Evolutionary conservation across 306 rosid genomes (phyloP).

Genomic region (Rosa chinensis): DNA sequence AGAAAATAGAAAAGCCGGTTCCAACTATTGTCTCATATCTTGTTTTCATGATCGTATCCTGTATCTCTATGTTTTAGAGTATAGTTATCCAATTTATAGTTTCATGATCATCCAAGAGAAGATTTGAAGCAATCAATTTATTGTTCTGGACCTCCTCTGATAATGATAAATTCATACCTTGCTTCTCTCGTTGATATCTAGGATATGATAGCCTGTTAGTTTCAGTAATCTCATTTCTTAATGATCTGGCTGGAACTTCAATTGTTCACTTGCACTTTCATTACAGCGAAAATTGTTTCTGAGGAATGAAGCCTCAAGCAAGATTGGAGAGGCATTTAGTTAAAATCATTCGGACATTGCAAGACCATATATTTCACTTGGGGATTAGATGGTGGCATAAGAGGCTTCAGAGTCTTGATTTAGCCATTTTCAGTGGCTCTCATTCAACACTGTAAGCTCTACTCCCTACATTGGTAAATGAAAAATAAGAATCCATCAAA

Average conservation of each 20-base stretch:
- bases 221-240: neutral
- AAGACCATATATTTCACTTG: too few relatives aligned
- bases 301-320: neutral
- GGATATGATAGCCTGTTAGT: neutral
- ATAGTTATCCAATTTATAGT: too few relatives aligned
- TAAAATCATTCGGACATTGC: too few relatives aligned
- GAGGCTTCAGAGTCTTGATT: neutral
- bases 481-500: neutral
- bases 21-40: neutral
- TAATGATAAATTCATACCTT: too few relatives aligned
- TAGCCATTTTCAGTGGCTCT: neutral
- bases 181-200: too few relatives aligned
- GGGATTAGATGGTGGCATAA: neutral
- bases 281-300: too few relatives aligned
- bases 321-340: neutral
- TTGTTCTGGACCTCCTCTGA: too few relatives aligned
- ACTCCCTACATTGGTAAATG: neutral
- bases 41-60: neutral
- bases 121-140: too few relatives aligned
- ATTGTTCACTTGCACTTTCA: neutral
- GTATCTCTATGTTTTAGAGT: neutral
- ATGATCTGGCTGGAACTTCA: neutral
- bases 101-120: too few relatives aligned
- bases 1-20: too few relatives aligned
- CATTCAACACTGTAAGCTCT: neutral